Conservation (phyloP, 208 protist species). For the Acanthamoeba royreba region DNA sequence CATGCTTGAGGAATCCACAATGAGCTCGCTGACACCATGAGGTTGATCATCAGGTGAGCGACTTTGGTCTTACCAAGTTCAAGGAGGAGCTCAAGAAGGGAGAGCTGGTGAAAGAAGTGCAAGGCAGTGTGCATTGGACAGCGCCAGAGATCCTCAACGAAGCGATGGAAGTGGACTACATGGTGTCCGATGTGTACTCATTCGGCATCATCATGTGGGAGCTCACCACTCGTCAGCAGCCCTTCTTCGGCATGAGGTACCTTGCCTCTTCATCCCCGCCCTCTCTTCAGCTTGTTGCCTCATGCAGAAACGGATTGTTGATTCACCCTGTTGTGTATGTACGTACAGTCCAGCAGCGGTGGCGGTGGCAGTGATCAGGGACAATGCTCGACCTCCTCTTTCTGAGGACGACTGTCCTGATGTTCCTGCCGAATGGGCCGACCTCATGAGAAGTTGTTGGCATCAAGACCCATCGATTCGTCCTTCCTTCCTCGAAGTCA, state of each 20-base stretch:
- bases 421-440: neutral
- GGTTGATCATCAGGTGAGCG: neutral
- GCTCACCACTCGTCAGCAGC: constrained; percentile 1
- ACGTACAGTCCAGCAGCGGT: neutral
- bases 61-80: constrained; percentile 41
- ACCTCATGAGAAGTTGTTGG: neutral
- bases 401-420: neutral
- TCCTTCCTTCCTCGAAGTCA: constrained; percentile 9
- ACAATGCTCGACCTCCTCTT: neutral
- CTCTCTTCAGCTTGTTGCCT: no score
- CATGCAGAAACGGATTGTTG: neutral
- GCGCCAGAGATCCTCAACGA: neutral
- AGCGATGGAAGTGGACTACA: neutral
- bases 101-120: neutral
- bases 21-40: neutral
- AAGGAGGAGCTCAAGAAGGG: neutral
- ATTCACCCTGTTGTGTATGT: neutral
- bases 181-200: neutral
- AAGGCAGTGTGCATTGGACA: neutral
- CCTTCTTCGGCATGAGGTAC: neutral
- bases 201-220: constrained; percentile 42
- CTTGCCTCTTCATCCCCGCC: no score
- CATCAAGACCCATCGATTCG: neutral
- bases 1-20: neutral
- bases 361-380: neutral